Base-by-base conservation (phyloP, 352 stramenopile species). In the Blastocystis sp. region DNA sequence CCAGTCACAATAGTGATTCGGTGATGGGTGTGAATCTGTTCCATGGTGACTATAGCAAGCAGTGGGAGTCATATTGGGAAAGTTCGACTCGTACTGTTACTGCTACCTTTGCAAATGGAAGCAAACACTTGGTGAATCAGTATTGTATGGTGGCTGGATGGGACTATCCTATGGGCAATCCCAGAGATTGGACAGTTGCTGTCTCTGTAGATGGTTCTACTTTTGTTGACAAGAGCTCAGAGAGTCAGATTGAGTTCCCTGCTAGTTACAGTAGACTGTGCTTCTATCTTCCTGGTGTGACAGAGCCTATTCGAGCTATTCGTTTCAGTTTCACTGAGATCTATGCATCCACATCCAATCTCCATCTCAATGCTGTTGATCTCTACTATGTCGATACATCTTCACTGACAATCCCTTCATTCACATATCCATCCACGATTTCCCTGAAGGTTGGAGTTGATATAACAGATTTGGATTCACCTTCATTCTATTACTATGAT, bases 111-210 rank as follows among this genome's bases (percentile, higher is more conserved):
- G 16, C 39, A 24, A 19, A 80, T 46, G 69, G 69, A 57, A 46
- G 49, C 37, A 57, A 37, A 24, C 69, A 80, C 16, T 35, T 63
- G 37, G 51, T 86, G 37, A 86, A 86, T 35, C 69, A 73, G 75
- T 86, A 86, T n/a, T 86, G 75, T 42, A 86, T 86, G 19, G 57
- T 86, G 1, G 14, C 51, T 7, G 11, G 19, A 16, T 77, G 75
- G 52, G 54, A 86, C 39, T 21, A 24, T 43, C 7, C 54, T 21
- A 39, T 73, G 61, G 51, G 52, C 35, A 27, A 11, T 0, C 75
- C 75, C n/a, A 54, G 21, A 19, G n/a, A 27, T 24, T 86, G 75
- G 75, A 58, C 12, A 0, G 75, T 86, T 19, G 7, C n/a, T 16
- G 27, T 29, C 21, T 86, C 75, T 21, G 29, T 19, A 29, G 52